A percentile compares a stretch with the other conserved stretches of the same genome.
Conservation (phyloP, 2,329 filamentous ascomycete species). For the Gnomoniopsis sp. region DNA sequence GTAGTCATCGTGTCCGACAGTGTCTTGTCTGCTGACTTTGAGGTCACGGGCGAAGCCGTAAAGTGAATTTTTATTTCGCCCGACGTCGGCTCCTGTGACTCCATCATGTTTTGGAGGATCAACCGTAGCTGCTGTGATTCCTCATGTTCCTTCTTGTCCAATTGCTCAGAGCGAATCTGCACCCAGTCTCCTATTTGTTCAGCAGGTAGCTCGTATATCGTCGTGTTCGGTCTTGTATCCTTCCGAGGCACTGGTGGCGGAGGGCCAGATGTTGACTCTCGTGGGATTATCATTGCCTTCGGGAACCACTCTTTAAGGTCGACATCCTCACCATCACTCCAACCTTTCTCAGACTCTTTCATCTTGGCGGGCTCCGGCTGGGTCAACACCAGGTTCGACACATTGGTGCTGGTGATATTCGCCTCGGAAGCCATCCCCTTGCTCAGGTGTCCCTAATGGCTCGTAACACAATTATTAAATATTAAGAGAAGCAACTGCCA, state of each 20-base stretch:
- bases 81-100: conserved; percentile 3
- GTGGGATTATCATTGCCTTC: conserved; percentile 6
- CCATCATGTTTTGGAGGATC: not conserved
- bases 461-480: conserved; percentile 3
- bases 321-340: not conserved
- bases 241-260: conserved; percentile 11
- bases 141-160: not conserved
- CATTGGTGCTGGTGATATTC: not conserved
- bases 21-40: not conserved
- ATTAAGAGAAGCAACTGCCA: not conserved
- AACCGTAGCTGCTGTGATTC: not conserved
- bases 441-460: not conserved
- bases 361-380: not conserved
- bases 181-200: not conserved
- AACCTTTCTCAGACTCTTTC: not conserved
- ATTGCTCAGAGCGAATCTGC: not conserved
- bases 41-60: not conserved
- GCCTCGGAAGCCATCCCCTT: not conserved
- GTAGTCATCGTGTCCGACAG: not conserved
- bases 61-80: not conserved
- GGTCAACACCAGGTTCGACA: not conserved
- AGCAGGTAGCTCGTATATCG: not conserved
- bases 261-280: conserved; percentile 11
- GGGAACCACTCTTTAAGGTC: conserved; percentile 2
- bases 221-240: conserved; percentile 4